Evolutionary conservation across 73 alveolate genomes (phyloP), one percentile per base, ranked within the genome.

Genomic region (Tetrahymena malaccensis): DNA sequence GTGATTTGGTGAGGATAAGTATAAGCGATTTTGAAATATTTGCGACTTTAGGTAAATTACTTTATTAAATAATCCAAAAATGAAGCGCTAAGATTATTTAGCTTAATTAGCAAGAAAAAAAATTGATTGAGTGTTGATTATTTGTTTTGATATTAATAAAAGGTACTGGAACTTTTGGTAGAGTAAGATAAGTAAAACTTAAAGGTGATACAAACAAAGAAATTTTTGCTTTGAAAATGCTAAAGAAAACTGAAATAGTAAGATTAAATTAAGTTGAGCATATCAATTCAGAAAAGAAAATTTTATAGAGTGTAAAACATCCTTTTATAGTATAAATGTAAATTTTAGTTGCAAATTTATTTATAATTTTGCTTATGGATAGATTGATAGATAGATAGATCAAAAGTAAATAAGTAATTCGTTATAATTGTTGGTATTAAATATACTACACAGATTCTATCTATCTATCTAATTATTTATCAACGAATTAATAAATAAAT

Each of bases 101-200:
- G 22, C 11, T 44, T 50, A 19, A 50, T 50, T 15, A 50, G 25
- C 83, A 15, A 50, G 10, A 1, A 11, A 50, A 2, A 2, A 19
- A 0, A 15, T 19, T 2, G 83, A 50, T 15, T 3, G 3, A 50
- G 16, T 19, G 35, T 25, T 70, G 37, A 70, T 70, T 31, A 27
- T n/a, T 27, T 11, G 44, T 31, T 70, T 70, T 70, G 22, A 12
- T 70, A 17, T 27, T 70, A 40, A 70, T 27, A 27, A 70, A 70
- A 43, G 99, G 99, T 93, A 98, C 99, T 33, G 99, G 99, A 27
- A 97, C 99, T 35, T 99, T 96, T 95, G 99, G 99, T n/a, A 97
- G 99, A 96, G 99, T 99, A 10, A 96, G 99, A 93, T 97, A 98
- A 93, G 99, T 98, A 43, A 98, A 96, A 40, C 98, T 96, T 93